Evolutionary conservation across 371 early-diverging fungal genomes (phyloP), one percentile per base, ranked within the genome.

Genomic region (Saksenaea vasiformis): DNA sequence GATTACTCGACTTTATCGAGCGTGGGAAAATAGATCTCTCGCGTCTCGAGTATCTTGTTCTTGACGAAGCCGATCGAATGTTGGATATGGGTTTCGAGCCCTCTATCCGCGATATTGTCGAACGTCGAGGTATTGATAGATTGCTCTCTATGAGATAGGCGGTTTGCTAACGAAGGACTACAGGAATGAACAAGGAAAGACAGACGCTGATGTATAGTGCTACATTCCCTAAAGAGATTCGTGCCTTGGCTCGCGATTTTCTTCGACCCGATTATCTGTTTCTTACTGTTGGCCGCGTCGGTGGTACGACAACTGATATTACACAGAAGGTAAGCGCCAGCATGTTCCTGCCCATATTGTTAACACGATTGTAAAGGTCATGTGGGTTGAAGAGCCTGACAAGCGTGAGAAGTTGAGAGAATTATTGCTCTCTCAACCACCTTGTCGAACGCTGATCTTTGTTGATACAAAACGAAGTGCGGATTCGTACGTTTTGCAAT

Each of bases 21-120:
- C 77, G 87, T 27, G 85, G 87, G 1, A 78, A 79, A 47, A 77
- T 94, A 14, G 92, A 90, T 60, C 77, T 98, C 54, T 73, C 86
- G n/a, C 77, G 91, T 44, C 92, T 96, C 19, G 68, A 74, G 28
- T 96, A 93, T 66, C 77, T 97, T 11, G 93, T 98, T 24, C 84
- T 98, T 57, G 98, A 98, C 73, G 98, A 98, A 66, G 96, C 96
- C 5, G 96, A 96, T 65, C 84, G 96, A 53, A 96, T 97, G 97
- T 73, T 99, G 38, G 98, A 98, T 73, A 96, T 97, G 97, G 98
- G 98, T 26, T 98, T 98, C 75, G 98, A 98, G 82, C 90, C 91
- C 11, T 91, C 95, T 72, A 83, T 98, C 27, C 86, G 95, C 58
- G 87, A 88, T 66, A 95, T 98, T 63, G 90, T 98, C 24, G 91